Percentiles rank a stretch among this genome's conserved stretches.
Conservation (phyloP, 306 rosid species). For the Rosa lucieae region DNA sequence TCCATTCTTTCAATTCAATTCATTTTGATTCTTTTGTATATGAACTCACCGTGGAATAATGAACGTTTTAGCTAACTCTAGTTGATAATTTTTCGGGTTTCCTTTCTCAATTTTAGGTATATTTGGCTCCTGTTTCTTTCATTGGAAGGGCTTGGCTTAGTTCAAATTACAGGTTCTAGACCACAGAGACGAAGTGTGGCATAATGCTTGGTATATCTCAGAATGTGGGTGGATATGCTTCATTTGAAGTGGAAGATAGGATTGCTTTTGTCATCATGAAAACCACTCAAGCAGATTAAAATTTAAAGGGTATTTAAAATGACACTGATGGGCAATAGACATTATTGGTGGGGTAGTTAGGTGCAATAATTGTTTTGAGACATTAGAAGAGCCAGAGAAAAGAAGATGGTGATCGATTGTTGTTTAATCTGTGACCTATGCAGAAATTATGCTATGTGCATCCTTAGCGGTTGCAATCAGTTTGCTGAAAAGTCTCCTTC, state of each 20-base stretch:
- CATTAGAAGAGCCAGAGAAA: not conserved
- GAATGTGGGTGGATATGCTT: constrained; percentile 1
- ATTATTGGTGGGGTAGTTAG: constrained; percentile 4
- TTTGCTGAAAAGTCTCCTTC: not conserved
- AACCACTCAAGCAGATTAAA: not conserved
- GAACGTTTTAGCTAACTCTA: not conserved
- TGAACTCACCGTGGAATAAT: not conserved
- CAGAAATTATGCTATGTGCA: not conserved
- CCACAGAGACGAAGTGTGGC: not conserved
- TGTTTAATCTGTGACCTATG: not conserved
- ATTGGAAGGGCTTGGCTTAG: not conserved
- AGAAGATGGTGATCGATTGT: not conserved
- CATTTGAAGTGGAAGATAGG: not conserved
- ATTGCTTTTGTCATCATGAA: not conserved
- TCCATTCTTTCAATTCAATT: constrained; percentile 51
- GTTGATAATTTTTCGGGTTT: not conserved
- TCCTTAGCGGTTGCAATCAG: not conserved
- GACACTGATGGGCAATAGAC: not conserved
- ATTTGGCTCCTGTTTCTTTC: not conserved
- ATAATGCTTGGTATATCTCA: not conserved
- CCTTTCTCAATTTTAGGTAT: not conserved
- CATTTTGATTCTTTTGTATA: constrained; percentile 31
- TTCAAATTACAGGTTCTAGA: not conserved
- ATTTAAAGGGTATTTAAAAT: not conserved
- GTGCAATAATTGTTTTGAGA: not conserved